Percentiles rank a stretch among this genome's conserved stretches.
phyloP scores from a whole-genome alignment of 2,329 filamentous ascomycete species.

The Epichloe coenophiala region DNA sequence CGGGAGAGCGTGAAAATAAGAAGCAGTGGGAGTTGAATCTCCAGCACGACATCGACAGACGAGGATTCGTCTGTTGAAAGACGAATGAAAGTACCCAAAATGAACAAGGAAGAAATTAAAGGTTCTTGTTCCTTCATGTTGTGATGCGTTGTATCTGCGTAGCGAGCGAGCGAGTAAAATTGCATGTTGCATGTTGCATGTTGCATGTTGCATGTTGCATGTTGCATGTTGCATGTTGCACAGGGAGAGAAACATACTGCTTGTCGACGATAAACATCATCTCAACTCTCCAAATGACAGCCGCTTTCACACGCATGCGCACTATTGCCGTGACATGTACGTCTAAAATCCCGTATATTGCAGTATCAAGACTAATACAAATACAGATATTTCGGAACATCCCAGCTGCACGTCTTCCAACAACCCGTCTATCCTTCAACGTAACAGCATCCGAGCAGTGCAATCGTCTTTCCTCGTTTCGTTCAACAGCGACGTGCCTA shows the following conservation, averaged over 20 bases:
- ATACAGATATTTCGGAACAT: constrained; percentile 15
- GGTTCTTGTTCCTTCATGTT: no score
- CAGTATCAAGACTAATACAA: constrained; percentile 12
- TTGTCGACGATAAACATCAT: no score
- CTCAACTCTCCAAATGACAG: no score
- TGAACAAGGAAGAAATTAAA: no score
- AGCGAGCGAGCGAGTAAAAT: no score
- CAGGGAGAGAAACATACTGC: no score
- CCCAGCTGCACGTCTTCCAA: constrained; percentile 8
- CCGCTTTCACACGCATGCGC: constrained; percentile 3
- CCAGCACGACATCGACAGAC: constrained; percentile 9
- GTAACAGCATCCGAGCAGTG: constrained; percentile 6
- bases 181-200: no score
- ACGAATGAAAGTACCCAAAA: neutral
- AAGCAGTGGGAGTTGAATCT: constrained; percentile 12
- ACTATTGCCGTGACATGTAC: constrained; percentile 6
- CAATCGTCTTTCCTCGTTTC: constrained; percentile 2
- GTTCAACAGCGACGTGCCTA: constrained; percentile 28
- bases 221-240: no score
- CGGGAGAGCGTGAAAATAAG: constrained; percentile 6
- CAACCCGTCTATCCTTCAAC: constrained; percentile 10
- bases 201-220: no score
- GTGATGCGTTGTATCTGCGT: no score
- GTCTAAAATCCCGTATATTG: constrained; percentile 9
- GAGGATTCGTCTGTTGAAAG: neutral